Percentiles rank a stretch among this genome's conserved stretches.
These are phyloP conservation scores for Scorias spongiosa DNA, from an alignment of 2,329 filamentous ascomycete species.

Conservation along the genomic window DNA sequence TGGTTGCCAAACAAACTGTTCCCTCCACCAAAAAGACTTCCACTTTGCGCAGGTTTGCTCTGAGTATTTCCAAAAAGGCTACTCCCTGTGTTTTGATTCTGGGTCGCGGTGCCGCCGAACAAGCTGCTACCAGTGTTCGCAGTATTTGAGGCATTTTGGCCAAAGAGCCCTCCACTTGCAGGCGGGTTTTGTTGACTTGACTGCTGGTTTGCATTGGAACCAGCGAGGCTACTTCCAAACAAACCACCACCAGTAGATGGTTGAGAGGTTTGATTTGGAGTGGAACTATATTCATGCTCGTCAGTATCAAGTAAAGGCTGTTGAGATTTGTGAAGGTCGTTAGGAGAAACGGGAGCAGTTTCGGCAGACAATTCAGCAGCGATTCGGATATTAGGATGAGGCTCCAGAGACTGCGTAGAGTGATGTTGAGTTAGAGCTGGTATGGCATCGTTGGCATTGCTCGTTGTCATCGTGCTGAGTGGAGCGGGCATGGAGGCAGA, in stretches of 20 bases:
- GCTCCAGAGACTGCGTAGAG: no score
- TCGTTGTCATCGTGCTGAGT: no score
- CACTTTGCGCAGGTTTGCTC: constrained; percentile 8
- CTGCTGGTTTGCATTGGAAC: not conserved
- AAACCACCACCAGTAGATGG: constrained; percentile 4
- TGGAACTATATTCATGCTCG: not conserved
- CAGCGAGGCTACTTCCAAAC: constrained; percentile 4
- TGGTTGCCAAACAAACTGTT: constrained; percentile 4
- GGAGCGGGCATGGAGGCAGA: no score
- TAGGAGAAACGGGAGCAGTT: no score
- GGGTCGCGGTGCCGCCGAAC: constrained; percentile 11
- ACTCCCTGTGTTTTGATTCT: constrained; percentile 8
- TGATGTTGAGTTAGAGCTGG: no score
- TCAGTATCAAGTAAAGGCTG: no score
- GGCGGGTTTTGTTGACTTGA: constrained; percentile 3
- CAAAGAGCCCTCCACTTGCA: constrained; percentile 2
- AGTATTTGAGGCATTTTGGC: constrained; percentile 4
- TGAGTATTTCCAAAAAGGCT: constrained; percentile 14
- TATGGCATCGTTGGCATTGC: no score
- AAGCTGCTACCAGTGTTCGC: constrained; percentile 7
- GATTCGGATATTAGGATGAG: no score
- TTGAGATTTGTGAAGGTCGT: no score
- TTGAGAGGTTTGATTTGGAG: constrained; percentile 5
- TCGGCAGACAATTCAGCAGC: no score
- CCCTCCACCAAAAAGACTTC: constrained; percentile 1